Evolutionary conservation across 139 green algal genomes (phyloP), one percentile per base, ranked within the genome.

Genomic region (Tetratostichococcus sp.): DNA sequence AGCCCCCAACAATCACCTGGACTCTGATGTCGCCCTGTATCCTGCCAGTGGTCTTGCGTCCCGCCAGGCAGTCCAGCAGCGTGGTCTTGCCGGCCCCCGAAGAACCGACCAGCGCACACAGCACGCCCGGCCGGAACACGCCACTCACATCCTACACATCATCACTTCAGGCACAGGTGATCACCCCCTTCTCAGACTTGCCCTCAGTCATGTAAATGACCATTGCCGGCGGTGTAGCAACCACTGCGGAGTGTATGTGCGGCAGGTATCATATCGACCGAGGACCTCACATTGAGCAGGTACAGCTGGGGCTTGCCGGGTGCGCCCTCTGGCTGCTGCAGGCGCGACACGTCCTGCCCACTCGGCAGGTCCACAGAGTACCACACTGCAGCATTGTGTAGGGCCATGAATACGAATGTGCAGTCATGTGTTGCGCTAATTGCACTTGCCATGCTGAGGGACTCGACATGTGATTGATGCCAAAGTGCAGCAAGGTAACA

Each of bases 21-120:
- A 84, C 50, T 0, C 70, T 35, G 19, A 84, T 75, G 72, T 84
- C 80, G 25, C 80, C 80, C 33, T 35, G 65, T 1, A 84, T 73
- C 21, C 50, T 43, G 32, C 80, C 80, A 6, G 28, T 65, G 0
- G 73, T 87, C 75, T 87, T 87, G 35, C 82, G 75, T 17, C 72
- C 75, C 1, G 82, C 82, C 28, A 87, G 65, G 32, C 79, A 71
- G 8, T 87, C 82, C 79, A 87, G 74, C 22, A 87, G 74, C 35
- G 81, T 84, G 1, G 79, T 86, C 67, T 86, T 86, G 31, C 65
- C 78, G n/a, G 78, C 74, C 0, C 79, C 79, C 0, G 43, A 74
- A 11, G 70, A 70, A 30, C 81, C 81, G 78, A 86, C 86, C 19
- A 86, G 79, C 0, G 81, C 81, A 0, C 79, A 83, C 28, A 86